Base-by-base conservation (phyloP, 1,284 basidiomycete genomes). In the Marasmius oreades region DNA sequence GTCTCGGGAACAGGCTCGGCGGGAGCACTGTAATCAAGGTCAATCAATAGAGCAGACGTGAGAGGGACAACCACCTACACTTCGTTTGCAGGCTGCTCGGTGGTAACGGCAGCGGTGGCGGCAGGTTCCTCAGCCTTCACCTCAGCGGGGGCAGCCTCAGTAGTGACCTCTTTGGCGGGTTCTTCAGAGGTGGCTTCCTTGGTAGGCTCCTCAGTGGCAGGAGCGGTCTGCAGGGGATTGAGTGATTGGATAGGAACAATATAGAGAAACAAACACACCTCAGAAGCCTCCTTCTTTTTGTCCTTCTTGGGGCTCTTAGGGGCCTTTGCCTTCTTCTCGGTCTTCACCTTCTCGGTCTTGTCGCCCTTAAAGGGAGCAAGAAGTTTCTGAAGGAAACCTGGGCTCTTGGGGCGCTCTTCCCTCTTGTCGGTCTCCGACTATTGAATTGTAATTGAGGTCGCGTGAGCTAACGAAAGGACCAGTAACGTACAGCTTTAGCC, bases 381-480 rank as follows among this genome's bases (percentile, higher is more conserved):
- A 60, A 92, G 75, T 73, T 87, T 92, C 61, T 81, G 66, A 53
- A 92, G 74, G 59, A 91, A 62, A 53, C 79, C 70, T n/a, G 90
- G 89, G 74, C 87, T 89, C 82, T 87, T 90, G 64, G 88, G 86
- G 61, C 78, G 76, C 18, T 88, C 85, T 62, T 88, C 86, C 74
- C 87, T 87, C 81, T 86, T 85, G 70, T 65, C 82, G 52, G 74
- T 67, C 55, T 78, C 69, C 48, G 71, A 68, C 77, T 72, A 28
- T 22, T 16, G 26, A 55, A 55, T 24, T 3, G 48, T 47, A 61
- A 14, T 20, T 56, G 46, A 56, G 22, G 57, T 37, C 26, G 16
- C 16, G 52, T 36, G 18, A 55, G 51, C 14, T 20, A 43, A 36
- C 5, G 34, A 23, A 18, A 60, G 60, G 47, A 59, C 52, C 57